Evolutionary conservation across 306 rosid species (phyloP).

Genomic region (Fragaria ananassa): DNA sequence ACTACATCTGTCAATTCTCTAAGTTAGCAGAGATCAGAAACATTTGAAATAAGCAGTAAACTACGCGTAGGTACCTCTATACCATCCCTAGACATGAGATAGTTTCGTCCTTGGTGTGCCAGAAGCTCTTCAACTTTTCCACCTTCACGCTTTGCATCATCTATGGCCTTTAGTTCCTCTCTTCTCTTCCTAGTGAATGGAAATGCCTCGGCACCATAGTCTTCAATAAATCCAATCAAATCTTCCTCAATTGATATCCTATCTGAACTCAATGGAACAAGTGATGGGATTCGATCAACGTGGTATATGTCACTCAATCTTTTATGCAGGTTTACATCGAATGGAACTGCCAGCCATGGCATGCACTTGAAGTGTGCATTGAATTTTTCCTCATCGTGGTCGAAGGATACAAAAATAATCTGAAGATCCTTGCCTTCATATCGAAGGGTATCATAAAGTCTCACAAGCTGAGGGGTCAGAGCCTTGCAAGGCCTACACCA

Average conservation of each 20-base stretch:
- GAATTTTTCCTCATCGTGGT: slow-evolving; percentile 57
- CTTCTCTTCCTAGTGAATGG: slow-evolving; percentile 77
- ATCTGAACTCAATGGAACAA: slow-evolving; percentile 54
- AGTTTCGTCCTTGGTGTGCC: slow-evolving; percentile 50
- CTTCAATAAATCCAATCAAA: slow-evolving; percentile 68
- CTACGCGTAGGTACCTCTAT: slow-evolving; percentile 47
- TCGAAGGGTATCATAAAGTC: slow-evolving; percentile 53
- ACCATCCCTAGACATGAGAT: slow-evolving; percentile 53
- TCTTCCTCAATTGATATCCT: slow-evolving; percentile 49
- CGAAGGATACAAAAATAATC: slow-evolving; percentile 73
- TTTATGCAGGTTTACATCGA: slow-evolving; percentile 50
- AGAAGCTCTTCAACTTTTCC: slow-evolving; percentile 63
- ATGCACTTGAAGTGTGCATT: slow-evolving; percentile 56
- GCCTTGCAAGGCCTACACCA: slow-evolving; percentile 94
- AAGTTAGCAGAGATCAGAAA: background rate
- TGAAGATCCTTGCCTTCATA: slow-evolving; percentile 47
- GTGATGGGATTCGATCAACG: slow-evolving; percentile 66
- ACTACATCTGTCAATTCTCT: background rate
- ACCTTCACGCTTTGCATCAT: slow-evolving; percentile 56
- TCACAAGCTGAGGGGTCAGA: slow-evolving; percentile 60
- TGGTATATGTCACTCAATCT: slow-evolving; percentile 46
- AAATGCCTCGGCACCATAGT: slow-evolving; percentile 81
- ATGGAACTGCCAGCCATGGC: slow-evolving; percentile 92
- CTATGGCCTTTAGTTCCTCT: slow-evolving; percentile 60
- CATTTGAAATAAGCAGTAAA: background rate